Evolutionary conservation across 352 stramenopile genomes (phyloP).

Genomic region (Plasmopara muralis): DNA sequence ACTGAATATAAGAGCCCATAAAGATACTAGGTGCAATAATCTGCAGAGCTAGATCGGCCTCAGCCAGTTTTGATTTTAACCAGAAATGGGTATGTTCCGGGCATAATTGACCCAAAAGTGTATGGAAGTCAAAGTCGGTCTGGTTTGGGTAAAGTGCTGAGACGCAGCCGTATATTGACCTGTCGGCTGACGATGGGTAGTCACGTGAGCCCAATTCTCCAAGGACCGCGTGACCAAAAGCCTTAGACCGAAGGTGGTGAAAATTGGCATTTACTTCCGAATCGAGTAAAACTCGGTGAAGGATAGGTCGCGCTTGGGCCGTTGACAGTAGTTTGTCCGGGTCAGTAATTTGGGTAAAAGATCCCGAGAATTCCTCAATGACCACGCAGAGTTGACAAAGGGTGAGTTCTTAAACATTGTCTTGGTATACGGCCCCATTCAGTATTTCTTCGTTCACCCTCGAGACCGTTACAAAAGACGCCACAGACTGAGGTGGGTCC

Average conservation of each 20-base stretch:
- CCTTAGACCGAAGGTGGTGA: neutral
- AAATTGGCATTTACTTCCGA: neutral
- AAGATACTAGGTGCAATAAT: slow-evolving; percentile 3
- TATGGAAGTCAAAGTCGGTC: slow-evolving; percentile 1
- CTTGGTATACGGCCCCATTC: no score
- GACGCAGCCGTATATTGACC: neutral
- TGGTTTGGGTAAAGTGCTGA: no score
- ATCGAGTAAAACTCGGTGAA: neutral
- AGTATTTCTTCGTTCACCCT: neutral
- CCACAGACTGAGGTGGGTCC: neutral
- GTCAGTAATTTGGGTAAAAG: neutral
- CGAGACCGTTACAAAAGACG: neutral
- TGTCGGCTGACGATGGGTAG: neutral
- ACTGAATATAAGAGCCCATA: no score
- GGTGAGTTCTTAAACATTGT: no score
- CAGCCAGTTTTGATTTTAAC: neutral
- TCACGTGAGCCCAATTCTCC: neutral
- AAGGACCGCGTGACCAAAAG: neutral
- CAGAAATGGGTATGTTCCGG: neutral
- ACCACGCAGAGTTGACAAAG: no score
- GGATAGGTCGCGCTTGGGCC: neutral
- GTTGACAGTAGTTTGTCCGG: neutral
- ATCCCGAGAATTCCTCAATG: neutral
- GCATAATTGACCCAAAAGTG: neutral
- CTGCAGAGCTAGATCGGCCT: neutral